Evolutionary conservation across 2,329 filamentous ascomycete genomes (phyloP), one percentile per base, ranked within the genome.

Genomic region (Fusarium brevicatenulatum): DNA sequence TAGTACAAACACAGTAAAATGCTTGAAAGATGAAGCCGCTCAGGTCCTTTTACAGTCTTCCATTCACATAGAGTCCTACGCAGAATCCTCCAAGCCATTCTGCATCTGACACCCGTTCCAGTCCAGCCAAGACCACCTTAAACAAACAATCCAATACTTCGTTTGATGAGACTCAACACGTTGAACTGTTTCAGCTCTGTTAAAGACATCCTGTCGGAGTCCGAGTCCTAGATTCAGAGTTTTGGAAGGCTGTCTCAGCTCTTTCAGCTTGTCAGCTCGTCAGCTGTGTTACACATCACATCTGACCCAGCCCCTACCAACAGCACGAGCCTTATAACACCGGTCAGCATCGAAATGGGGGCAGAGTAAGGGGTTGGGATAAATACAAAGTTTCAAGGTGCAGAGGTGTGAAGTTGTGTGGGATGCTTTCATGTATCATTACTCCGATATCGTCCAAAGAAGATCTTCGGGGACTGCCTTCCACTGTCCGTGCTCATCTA

Each of bases 11-110:
- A 46, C 0, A 5, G 4, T 30, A 2, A 16, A 11, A 16, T 7
- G 2, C 10, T 16, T 7, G 1, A 5, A 3, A 3, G 4, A 34
- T 11, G 0, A 23, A 34, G 1, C 21, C 2, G 5, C 15, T 13
- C 4, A 30, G 6, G 5, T 13, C 2, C 15, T 9, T 2, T 18
- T 19, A 23, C 7, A 34, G n/a, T 5, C 13, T 19, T 18, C 2
- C 4, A 16, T 50, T 7, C 3, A 50, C 11, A 34, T 34, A 11
- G 23, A 50, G 10, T 12, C 25, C 19, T 30, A 3, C 9, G 10
- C 21, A 9, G 30, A 18, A 6, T 13, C 47, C 30, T 4, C 6
- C 16, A 4, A 12, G 11, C 11, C n/a, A 9, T 32, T 34, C 16
- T 23, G 2, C 16, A 34, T 23, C 30, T 50, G 30, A 34, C 30